Conservation (phyloP, 805 yeast genomes). For the Saturnispora diversa region DNA sequence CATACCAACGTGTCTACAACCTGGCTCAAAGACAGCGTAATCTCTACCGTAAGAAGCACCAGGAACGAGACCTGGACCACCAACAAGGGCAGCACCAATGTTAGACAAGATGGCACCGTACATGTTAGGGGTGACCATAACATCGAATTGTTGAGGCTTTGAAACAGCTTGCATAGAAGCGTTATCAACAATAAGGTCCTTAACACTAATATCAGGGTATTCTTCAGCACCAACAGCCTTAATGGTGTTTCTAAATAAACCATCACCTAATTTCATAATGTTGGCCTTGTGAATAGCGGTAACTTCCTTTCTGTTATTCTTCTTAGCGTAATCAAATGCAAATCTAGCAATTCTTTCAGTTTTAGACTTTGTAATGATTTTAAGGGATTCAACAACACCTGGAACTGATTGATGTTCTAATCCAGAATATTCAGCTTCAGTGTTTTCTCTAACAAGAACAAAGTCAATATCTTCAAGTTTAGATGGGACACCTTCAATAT, state of each 20-base stretch:
- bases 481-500: slow-evolving; percentile 88
- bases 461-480: slow-evolving; percentile 84
- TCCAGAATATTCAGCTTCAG: slow-evolving; percentile 98
- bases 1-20: slow-evolving; percentile 98
- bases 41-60: slow-evolving; percentile 98
- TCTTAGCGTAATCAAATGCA: slow-evolving; percentile 91
- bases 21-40: slow-evolving; percentile 97
- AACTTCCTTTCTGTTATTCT: slow-evolving; percentile 84
- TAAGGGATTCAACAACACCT: slow-evolving; percentile 94
- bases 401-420: slow-evolving; percentile 96
- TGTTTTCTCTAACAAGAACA: slow-evolving; percentile 95
- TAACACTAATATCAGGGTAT: slow-evolving; percentile 74
- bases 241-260: slow-evolving; percentile 91
- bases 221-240: slow-evolving; percentile 78
- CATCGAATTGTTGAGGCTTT: slow-evolving; percentile 96
- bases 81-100: slow-evolving; percentile 95
- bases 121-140: slow-evolving; percentile 94
- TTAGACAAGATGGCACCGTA: slow-evolving; percentile 96
- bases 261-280: slow-evolving; percentile 98
- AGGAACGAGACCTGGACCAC: slow-evolving; percentile 98
- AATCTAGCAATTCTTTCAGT: slow-evolving; percentile 96
- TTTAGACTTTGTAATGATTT: slow-evolving; percentile 89
- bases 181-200: slow-evolving; percentile 95
- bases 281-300: slow-evolving; percentile 99
- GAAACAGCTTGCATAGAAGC: slow-evolving; percentile 99